phyloP scores from a whole-genome alignment of 2,329 filamentous ascomycete genomes.

The Stachybotrys chartarum region DNA sequence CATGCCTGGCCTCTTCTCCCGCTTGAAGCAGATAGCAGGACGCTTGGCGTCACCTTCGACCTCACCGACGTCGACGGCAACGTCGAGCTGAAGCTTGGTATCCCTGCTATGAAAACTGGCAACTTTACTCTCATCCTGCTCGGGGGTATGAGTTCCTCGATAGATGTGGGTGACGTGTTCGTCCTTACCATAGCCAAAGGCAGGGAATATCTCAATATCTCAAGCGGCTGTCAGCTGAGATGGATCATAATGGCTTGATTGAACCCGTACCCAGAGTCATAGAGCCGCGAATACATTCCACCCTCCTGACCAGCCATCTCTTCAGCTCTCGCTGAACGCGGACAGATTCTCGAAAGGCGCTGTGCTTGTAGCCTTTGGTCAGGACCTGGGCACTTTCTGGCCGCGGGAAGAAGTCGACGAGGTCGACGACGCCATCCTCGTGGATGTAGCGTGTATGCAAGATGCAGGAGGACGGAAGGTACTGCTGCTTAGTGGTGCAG shows the following conservation, averaged over 20 bases:
- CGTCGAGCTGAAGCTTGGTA: constrained; percentile 58
- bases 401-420: constrained; percentile 70
- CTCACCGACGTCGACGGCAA: constrained; percentile 54
- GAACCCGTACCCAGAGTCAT: constrained; percentile 47
- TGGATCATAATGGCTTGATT: not conserved
- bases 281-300: constrained; percentile 64
- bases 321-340: constrained; percentile 56
- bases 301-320: constrained; percentile 62
- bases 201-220: constrained; percentile 66
- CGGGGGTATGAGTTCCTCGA: constrained; percentile 31
- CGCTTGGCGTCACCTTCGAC: constrained; percentile 22
- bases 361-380: constrained; percentile 38
- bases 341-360: constrained; percentile 45
- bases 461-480: constrained; percentile 68
- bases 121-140: constrained; percentile 43
- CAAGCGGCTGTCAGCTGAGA: not conserved
- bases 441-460: constrained; percentile 72
- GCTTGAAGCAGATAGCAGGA: constrained; percentile 48
- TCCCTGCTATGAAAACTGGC: constrained; percentile 55
- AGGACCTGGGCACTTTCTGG: constrained; percentile 52
- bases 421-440: constrained; percentile 65
- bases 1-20: constrained; percentile 42
- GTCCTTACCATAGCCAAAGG: constrained; percentile 63
- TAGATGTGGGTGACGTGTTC: constrained; percentile 52
- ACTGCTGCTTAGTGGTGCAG: constrained; percentile 70